Percentiles rank a stretch among this genome's conserved stretches.
phyloP scores from a whole-genome alignment of 1,284 basidiomycete genomes.

The Gymnopus androsaceus region DNA sequence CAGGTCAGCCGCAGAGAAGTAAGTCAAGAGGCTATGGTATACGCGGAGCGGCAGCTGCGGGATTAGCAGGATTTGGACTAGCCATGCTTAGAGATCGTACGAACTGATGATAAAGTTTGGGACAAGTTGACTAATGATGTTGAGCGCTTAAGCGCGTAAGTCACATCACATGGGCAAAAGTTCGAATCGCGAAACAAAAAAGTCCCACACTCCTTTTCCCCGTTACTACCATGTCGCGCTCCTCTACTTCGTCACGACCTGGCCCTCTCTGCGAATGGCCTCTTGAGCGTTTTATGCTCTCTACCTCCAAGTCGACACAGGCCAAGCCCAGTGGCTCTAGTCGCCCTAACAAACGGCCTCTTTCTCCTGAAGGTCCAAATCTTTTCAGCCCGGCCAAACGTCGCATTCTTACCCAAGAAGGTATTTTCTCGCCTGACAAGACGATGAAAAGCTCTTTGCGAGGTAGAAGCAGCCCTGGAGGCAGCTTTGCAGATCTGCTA shows the following conservation, averaged over 20 bases:
- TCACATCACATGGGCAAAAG: neutral
- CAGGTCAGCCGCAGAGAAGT: too few species aligned
- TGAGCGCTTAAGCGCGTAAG: too few species aligned
- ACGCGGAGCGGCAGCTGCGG: too few species aligned
- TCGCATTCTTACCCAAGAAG: constrained; percentile 62
- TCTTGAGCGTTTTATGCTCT: constrained; percentile 51
- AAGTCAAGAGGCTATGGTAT: too few species aligned
- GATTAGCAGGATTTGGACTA: too few species aligned
- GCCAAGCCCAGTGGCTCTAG: constrained; percentile 31
- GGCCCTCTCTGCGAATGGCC: constrained; percentile 60
- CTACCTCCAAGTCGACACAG: constrained; percentile 26
- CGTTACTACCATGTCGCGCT: constrained; percentile 18
- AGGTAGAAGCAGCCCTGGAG: constrained; percentile 29
- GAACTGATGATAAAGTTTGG: too few species aligned
- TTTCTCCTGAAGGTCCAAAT: constrained; percentile 50
- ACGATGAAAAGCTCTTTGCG: constrained; percentile 35
- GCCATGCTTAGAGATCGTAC: too few species aligned
- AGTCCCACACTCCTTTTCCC: constrained; percentile 10
- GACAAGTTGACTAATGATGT: too few species aligned
- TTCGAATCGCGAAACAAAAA: too few species aligned
- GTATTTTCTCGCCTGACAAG: constrained; percentile 43
- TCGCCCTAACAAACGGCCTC: constrained; percentile 50
- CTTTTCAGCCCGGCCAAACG: constrained; percentile 67
- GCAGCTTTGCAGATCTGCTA: constrained; percentile 31
- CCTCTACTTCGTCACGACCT: constrained; percentile 32